A percentile compares a stretch with the other conserved stretches of the same genome.
phyloP scores from a whole-genome alignment of 1,284 basidiomycete species.

The Sanghuangporus weigelae region DNA sequence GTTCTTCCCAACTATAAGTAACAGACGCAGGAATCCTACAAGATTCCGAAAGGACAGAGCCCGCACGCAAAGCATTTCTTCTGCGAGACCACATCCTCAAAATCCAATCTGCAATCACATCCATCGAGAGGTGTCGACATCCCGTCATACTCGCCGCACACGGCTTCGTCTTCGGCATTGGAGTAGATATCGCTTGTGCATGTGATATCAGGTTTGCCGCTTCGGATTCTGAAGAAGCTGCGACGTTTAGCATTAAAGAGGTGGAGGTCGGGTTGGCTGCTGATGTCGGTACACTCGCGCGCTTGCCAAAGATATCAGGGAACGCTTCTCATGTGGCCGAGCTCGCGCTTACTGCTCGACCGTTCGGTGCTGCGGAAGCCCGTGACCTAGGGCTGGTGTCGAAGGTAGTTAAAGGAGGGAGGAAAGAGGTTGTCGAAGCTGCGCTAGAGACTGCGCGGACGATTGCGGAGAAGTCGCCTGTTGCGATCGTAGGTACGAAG shows the following conservation, averaged over 20 bases:
- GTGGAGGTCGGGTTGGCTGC: slow-evolving; percentile 88
- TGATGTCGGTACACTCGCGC: slow-evolving; percentile 86
- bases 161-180: slow-evolving; percentile 73
- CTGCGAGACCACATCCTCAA: slow-evolving; percentile 48
- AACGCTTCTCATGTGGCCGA: slow-evolving; percentile 80
- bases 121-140: slow-evolving; percentile 67
- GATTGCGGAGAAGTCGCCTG: slow-evolving; percentile 77
- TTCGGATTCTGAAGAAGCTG: slow-evolving; percentile 38
- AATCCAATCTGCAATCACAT: slow-evolving; percentile 71
- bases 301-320: slow-evolving; percentile 76
- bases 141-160: slow-evolving; percentile 87
- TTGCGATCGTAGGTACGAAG: slow-evolving; percentile 83
- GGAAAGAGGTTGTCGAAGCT: slow-evolving; percentile 48
- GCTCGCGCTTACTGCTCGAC: slow-evolving; percentile 72
- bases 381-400: slow-evolving; percentile 74
- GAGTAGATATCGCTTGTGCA: slow-evolving; percentile 69
- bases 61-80: slow-evolving; percentile 49
- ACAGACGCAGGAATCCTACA: slow-evolving; percentile 21
- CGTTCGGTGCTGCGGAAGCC: slow-evolving; percentile 72
- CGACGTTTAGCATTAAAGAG: slow-evolving; percentile 81
- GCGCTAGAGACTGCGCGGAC: slow-evolving; percentile 63
- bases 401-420: slow-evolving; percentile 63
- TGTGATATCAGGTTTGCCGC: slow-evolving; percentile 77
- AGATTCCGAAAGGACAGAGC: slow-evolving; percentile 33
- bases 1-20: slow-evolving; percentile 4